Base-by-base conservation (phyloP, 2,329 filamentous ascomycete genomes). In the Zymoseptoria passerinii region DNA sequence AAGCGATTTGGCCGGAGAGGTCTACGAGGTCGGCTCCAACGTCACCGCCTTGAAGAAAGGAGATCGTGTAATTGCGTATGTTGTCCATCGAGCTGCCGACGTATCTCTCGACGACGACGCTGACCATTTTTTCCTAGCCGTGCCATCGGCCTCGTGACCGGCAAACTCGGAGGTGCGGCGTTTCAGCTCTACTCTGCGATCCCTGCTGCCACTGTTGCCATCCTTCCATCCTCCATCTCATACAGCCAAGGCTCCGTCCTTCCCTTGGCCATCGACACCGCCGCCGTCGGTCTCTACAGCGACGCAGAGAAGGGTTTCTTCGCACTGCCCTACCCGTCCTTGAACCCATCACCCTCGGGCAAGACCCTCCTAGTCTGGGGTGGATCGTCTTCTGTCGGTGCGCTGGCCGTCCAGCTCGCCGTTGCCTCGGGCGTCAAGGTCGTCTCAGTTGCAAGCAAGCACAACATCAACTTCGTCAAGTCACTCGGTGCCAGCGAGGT, bases 211-310 rank as follows among this genome's bases (percentile, higher is more conserved):
- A 62, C 72, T 10, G 70, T 72, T 13, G 65, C 74, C 4, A 71
- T 72, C 48, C 72, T 79, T 53, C 76, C 77, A 0, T 63, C 66
- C 48, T 67, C 65, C 8, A 60, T 77, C 28, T 67, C 72, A 53
- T 79, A 69, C 64, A 71, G 65, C 8, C 60, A 73, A 8, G 77
- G 72, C 27, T 63, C 70, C 28, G 76, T 78, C 23, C 71, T 79
- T 1, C 77, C 77, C 1, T 69, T 78, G 8, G 74, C 74, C 19
- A 68, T 78, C 57, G 74, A 74, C 23, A 78, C 77, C 3, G 76
- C 77, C 16, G 67, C 74, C 18, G 67, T 70, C n/a, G 74, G 72
- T 27, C 73, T 79, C 13, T 78, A 75, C 69, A 70, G 71, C 58
- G 66, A 70, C 19, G 67, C 71, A 48, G 53, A 59, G 16, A 62